Base-by-base conservation (phyloP, 441 rosid species). In the Jatropha multifida region DNA sequence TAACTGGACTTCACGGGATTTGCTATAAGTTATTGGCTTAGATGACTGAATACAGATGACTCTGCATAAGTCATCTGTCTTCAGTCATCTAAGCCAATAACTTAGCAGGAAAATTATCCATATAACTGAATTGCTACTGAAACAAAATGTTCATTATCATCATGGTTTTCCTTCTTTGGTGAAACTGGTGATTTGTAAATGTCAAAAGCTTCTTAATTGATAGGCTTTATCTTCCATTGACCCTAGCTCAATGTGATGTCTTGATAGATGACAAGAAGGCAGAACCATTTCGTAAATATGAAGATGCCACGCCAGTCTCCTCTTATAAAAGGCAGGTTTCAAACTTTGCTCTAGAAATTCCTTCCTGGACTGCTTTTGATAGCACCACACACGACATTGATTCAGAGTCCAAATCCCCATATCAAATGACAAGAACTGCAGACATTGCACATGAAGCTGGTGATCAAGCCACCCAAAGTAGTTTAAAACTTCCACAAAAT, bases 151-250 rank as follows among this genome's bases (percentile, higher is more conserved):
- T 0, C 58, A 54, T 54, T 72, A 14, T 69, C 76, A 23, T 3
- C 38, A 58, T 3, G 17, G 37, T 44, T 69, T 74, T 18, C 82
- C 69, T n/a, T 74, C 59, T 4, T 49, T 79, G n/a, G 38, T 17
- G 20, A 44, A 51, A 32, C 73, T 79, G 7, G 56, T 3, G 26
- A 37, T 79, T 11, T 2, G 37, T 40, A 42, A 44, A n/a, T 63
- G 78, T 51, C 23, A 68, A 4, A 46, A 51, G n/a, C 52, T 64
- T 65, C 23, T 23, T 23, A 23, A 26, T 46, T 2, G n/a, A 37
- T 15, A 15, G 42, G 44, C 26, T 65, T 20, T 13, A 0, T 63
- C 66, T 63, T 13, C 66, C 20, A 0, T 15, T 6, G 10, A 63
- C 8, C 5, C 18, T 44, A 63, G 20, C n/a, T 13, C 3, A 14